Conservation (phyloP, 1,284 basidiomycete genomes). For the Ganoderma sp. region DNA sequence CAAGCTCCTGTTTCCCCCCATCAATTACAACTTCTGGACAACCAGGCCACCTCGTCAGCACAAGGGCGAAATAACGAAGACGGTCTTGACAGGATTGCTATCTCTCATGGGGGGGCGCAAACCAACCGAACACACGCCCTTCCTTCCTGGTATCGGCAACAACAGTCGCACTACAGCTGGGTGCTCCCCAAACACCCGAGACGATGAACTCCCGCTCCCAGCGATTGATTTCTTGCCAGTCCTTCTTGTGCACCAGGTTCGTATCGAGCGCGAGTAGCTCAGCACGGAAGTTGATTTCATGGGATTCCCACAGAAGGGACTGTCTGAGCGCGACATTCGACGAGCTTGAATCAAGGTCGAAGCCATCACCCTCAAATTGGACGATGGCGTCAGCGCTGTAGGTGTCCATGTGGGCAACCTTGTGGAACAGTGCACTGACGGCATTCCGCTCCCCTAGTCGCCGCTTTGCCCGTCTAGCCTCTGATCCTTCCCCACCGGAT, state of each 20-base stretch:
- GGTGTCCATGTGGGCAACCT: constrained; percentile 5
- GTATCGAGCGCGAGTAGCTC: neutral
- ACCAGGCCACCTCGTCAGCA: neutral
- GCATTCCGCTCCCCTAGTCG: constrained; percentile 5
- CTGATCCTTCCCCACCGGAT: neutral
- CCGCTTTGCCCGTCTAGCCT: neutral
- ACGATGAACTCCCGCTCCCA: constrained; percentile 3
- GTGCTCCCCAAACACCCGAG: neutral
- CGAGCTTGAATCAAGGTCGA: neutral
- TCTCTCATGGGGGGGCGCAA: neutral
- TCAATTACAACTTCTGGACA: neutral
- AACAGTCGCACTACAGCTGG: constrained; percentile 11
- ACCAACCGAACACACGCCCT: neutral
- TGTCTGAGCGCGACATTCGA: neutral
- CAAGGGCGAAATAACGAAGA: neutral
- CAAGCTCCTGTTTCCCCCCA: neutral
- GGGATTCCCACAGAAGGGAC: neutral
- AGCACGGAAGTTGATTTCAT: constrained; percentile 11
- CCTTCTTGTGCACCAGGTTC: neutral
- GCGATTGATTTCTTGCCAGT: neutral
- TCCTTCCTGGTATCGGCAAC: constrained; percentile 20
- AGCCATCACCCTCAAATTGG: neutral
- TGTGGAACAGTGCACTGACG: constrained; percentile 2
- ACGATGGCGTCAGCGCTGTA: neutral
- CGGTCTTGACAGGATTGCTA: neutral